A percentile compares a stretch with the other conserved stretches of the same genome.
phyloP scores from a whole-genome alignment of 495 filamentous ascomycete species.

The Rhypophila decipiens region DNA sequence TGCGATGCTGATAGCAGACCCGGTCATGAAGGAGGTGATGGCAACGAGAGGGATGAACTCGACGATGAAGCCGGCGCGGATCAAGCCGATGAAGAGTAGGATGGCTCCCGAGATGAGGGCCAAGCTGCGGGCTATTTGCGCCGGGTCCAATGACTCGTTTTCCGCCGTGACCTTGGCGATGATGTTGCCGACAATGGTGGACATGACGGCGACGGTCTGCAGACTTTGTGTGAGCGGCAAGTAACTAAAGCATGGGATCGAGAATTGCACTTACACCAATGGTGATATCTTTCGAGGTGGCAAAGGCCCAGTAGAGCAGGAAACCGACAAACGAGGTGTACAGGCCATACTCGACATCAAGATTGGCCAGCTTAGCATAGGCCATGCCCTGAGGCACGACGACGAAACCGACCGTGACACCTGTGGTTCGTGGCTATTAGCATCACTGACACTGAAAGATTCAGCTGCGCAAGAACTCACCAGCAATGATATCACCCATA shows the following conservation, averaged over 20 bases:
- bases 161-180: conserved; percentile 48
- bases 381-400: conserved; percentile 53
- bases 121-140: conserved; percentile 38
- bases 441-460: not conserved
- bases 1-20: conserved; percentile 46
- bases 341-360: conserved; percentile 54
- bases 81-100: conserved; percentile 41
- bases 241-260: no score
- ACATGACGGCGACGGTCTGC: conserved; percentile 92
- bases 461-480: no score
- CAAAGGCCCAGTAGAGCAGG: conserved; percentile 61
- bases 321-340: conserved; percentile 65
- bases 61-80: conserved; percentile 44
- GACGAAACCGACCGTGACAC: conserved; percentile 26
- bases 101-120: conserved; percentile 42
- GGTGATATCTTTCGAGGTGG: conserved; percentile 63
- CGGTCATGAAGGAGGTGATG: conserved; percentile 50
- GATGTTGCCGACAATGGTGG: conserved; percentile 75
- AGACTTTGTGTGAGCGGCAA: not conserved
- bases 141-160: conserved; percentile 29
- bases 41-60: conserved; percentile 48
- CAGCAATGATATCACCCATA: conserved; percentile 41
- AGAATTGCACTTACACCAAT: conserved; percentile 51
- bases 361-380: conserved; percentile 53
- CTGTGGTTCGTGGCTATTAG: conserved; percentile 4